A percentile compares a stretch with the other conserved stretches of the same genome.
Evolutionary conservation across 1,139 yeast genomes (phyloP).

Genomic region (Magnusiomyces magnusii): DNA sequence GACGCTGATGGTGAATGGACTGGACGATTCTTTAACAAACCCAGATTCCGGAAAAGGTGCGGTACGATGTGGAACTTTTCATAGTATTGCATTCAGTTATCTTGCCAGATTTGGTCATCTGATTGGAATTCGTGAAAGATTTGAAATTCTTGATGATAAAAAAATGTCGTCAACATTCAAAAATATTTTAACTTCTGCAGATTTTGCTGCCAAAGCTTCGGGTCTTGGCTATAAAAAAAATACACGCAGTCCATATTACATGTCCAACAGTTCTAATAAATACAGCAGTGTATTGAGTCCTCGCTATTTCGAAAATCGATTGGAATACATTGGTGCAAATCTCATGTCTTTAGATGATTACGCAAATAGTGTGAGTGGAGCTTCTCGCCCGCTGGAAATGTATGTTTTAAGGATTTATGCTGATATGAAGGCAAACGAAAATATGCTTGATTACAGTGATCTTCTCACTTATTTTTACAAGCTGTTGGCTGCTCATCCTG

Average conservation of each 20-base stretch:
- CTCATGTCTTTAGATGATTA: neutral
- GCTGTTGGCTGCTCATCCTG: conserved; percentile 41
- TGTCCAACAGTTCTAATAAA: no score
- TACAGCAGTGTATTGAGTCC: no score
- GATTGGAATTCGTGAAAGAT: neutral
- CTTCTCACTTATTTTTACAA: conserved; percentile 50
- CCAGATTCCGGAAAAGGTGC: neutral
- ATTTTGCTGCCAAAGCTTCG: neutral
- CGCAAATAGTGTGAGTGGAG: neutral
- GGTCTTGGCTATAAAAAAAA: neutral
- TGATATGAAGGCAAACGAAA: neutral
- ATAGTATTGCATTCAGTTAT: neutral
- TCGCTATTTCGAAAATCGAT: no score
- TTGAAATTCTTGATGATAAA: neutral
- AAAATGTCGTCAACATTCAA: neutral
- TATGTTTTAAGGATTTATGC: neutral
- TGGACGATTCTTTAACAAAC: neutral
- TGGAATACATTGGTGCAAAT: neutral
- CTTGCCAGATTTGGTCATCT: neutral
- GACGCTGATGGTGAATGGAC: no score
- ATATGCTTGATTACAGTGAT: conserved; percentile 47
- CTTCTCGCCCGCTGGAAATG: neutral
- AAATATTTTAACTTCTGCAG: neutral
- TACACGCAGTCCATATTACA: neutral
- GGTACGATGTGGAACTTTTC: neutral